Base-by-base conservation (phyloP, 1,284 basidiomycete genomes). In the Pyrrhoderma lamaoense region DNA sequence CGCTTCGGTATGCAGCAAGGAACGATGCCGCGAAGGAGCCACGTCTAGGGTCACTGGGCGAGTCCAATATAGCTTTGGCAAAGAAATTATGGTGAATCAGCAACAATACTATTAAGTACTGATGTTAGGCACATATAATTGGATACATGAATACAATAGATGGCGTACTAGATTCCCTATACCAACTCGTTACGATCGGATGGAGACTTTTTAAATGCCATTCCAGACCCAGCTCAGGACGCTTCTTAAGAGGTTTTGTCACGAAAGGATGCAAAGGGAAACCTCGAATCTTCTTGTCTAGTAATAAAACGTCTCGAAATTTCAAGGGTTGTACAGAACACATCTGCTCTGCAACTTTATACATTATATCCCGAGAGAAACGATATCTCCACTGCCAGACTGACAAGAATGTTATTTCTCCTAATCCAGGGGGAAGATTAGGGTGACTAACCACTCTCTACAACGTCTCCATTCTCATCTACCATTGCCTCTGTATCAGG, bases 41-140 rank as follows among this genome's bases (percentile, higher is more conserved):
- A 16, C 46, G 46, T 21, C 54, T 48, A 16, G 57, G 57, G 48
- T 57, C 51, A 9, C 51, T 46, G 5, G 57, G 56, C 21, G 18
- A 53, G 31, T 57, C 50, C 3, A 54, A 38, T 16, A 58, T 44
- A 9, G 57, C 56, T n/a, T 52, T 45, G 11, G 57, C 57, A 21
- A 58, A 58, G 44, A 51, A 58, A 40, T 53, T 56, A 14, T 56
- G 47, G 27, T 58, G 57, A 13, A 58, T 47, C 38, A 49, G 48
- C 37, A 57, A 18, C 11, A 57, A 14, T 9, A 42, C 38, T 34
- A 16, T 21, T 3, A 21, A 3, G 3, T 42, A 42, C 8, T n/a
- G 42, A 23, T 3, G 27, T 3, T 44, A 21, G 21, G 8, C 38
- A 18, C 16, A 16, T 7, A 18, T 5, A 7, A 7, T n/a, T 14